Base-by-base conservation (phyloP, 495 filamentous ascomycete species). In the Penicillium taxi region DNA sequence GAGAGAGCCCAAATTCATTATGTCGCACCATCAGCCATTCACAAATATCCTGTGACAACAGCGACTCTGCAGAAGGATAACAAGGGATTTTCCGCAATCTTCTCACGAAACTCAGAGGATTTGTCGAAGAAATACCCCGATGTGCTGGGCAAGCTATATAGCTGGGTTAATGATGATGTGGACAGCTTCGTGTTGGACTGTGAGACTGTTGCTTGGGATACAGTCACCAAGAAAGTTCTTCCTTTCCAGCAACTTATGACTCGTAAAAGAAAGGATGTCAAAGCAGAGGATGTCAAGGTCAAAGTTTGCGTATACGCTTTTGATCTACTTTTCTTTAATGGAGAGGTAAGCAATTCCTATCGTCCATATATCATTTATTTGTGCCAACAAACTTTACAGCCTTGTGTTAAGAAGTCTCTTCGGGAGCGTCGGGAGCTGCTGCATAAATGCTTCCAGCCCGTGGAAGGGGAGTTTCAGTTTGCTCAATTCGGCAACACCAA, bases 191-290 rank as follows among this genome's bases (percentile, higher is more conserved):
- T 98, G 3, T 66, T 98, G 6, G 91, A 98, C 56, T 96, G 93
- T 63, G 91, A 98, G 65, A 94, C 89, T 1, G 93, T 96, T n/a
- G 91, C 83, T 2, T 98, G 93, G 93, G 93, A 98, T 59, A 73
- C 82, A 1, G 70, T 70, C 2, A 84, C 88, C 67, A 95, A 96
- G 68, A 90, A 94, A 58, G 82, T 98, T 4, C 63, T 96, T 9
- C 91, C 91, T 0, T 98, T 98, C 70, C 91, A 98, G 60, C 86
- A 94, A 52, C 70, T 98, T 15, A 96, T 96, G 93, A 98, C 91
- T 5, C 72, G 91, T 19, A 98, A 98, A 61, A 80, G 82, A 52
- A 98, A 96, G 63, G 91, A 96, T 53, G 91, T 98, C 55, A 95
- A 93, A 53, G 69, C 80, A n/a, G 90, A 96, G 52, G 93, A 98